These are phyloP conservation scores for Termitomyces eurrhizus DNA, from an alignment of 768 basidiomycete genomes.

Conservation along the genomic window DNA sequence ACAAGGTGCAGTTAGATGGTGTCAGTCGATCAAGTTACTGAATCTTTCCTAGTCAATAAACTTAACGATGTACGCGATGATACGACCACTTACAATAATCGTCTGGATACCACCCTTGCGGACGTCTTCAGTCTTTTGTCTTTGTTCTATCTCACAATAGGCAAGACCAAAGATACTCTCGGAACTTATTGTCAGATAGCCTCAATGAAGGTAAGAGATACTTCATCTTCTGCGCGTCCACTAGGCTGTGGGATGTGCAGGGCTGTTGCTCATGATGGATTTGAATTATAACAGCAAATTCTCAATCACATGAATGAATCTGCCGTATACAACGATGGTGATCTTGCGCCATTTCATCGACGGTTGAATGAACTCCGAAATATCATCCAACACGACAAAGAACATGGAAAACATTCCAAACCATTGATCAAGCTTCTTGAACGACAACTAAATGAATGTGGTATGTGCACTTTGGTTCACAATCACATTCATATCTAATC, in stretches of 20 bases:
- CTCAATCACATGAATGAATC: slow-evolving; percentile 95
- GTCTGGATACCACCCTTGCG: slow-evolving; percentile 90
- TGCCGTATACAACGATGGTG: slow-evolving; percentile 87
- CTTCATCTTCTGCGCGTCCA: not conserved
- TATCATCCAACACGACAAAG: slow-evolving; percentile 81
- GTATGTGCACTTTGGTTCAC: slow-evolving; percentile 42
- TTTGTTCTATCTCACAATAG: slow-evolving; percentile 96
- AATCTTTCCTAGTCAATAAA: slow-evolving; percentile 61
- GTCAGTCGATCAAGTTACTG: not conserved
- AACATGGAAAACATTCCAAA: slow-evolving; percentile 77
- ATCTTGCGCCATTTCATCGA: slow-evolving; percentile 83
- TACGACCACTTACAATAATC: slow-evolving; percentile 71
- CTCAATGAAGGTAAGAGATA: slow-evolving; percentile 82
- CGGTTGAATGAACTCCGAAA: slow-evolving; percentile 78
- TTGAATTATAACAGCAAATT: slow-evolving; percentile 66
- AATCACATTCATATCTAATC: not conserved
- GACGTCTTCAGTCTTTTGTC: slow-evolving; percentile 96
- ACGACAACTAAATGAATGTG: slow-evolving; percentile 88
- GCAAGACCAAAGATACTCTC: slow-evolving; percentile 90
- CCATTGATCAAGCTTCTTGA: slow-evolving; percentile 88
- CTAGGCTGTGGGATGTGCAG: not conserved
- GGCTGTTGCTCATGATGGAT: slow-evolving; percentile 15
- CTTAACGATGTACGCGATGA: slow-evolving; percentile 89
- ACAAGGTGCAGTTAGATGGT: slow-evolving; percentile 56
- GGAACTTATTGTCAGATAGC: slow-evolving; percentile 96